phyloP scores from a whole-genome alignment of 192 early-diverging fungal species.

The Gaertneriomyces sp. region DNA sequence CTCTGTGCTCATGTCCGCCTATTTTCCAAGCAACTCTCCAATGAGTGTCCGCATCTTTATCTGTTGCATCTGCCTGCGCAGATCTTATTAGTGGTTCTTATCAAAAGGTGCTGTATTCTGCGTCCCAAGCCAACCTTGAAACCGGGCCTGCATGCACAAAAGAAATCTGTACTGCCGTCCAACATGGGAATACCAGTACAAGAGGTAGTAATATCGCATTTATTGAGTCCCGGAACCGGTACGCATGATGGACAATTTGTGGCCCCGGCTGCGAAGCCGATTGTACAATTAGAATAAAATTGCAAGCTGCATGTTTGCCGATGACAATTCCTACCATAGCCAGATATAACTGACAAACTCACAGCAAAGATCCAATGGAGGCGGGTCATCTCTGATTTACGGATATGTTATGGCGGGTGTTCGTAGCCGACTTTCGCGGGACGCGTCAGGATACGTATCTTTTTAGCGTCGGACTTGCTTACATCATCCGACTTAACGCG shows the following conservation, averaged over 20 bases:
- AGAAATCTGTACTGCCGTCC: background rate
- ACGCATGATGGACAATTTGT: background rate
- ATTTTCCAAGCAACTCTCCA: background rate
- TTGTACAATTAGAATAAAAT: too few relatives aligned
- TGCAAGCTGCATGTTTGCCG: too few relatives aligned
- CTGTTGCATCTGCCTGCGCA: background rate
- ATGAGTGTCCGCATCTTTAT: background rate
- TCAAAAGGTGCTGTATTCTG: background rate
- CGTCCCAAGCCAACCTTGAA: background rate
- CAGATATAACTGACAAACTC: too few relatives aligned
- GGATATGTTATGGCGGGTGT: too few relatives aligned
- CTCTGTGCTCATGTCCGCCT: background rate
- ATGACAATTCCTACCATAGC: too few relatives aligned
- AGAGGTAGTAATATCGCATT: conserved; percentile 5
- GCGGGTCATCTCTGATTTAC: too few relatives aligned
- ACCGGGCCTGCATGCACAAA: conserved; percentile 5
- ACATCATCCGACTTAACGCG: too few relatives aligned
- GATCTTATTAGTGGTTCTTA: background rate
- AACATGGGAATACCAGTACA: background rate
- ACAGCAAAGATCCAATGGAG: too few relatives aligned
- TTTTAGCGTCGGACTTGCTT: too few relatives aligned
- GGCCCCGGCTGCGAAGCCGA: too few relatives aligned
- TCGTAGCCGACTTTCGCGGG: too few relatives aligned
- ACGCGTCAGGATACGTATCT: too few relatives aligned
- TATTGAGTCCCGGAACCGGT: background rate